Evolutionary conservation across 2,329 filamentous ascomycete species (phyloP), one percentile per base, ranked within the genome.

Genomic region (Ceratocystis variospora): DNA sequence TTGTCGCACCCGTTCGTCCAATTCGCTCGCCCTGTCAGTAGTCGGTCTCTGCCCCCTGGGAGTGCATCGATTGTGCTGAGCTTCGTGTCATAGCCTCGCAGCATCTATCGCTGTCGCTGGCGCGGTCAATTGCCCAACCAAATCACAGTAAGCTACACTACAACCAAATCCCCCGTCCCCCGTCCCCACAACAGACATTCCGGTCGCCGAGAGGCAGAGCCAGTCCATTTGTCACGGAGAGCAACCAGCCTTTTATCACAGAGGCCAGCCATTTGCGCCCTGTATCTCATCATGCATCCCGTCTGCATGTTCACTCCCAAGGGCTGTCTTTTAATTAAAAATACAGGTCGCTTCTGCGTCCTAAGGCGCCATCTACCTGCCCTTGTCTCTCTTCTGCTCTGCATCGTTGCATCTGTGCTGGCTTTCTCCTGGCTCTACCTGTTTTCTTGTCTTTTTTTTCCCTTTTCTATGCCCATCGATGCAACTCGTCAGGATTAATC

Each of bases 241-340:
- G n/a, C n/a, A n/a, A n/a, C n/a, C n/a, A n/a, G n/a, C n/a, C n/a
- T n/a, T n/a, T n/a, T n/a, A n/a, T 10, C 33, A 3, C 25, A 57
- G 53, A 59, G n/a, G 6, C 53, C 53, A 59, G 22, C 53, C 53
- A 17, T 33, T 31, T 25, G 12, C 28, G 28, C 28, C 53, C 53
- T 59, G 53, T 31, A 59, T 59, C 37, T 41, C 37, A 41, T 12
- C 10, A 8, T 41, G 37, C 37, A 41, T 12, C 37, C 37, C 37
- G 37, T 41, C 53, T 59, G 53, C 28, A 59, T 31, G 25, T 8
- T n/a, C 25, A 37, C 8, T 10, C 25, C 28, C 37, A 25, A 59
- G 53, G 53, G 28, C 25, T 17, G 53, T 12, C 17, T 59, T 59
- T 59, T 59, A 59, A 59, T 59, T 59, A 59, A 59, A 59, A 33